A percentile compares a stretch with the other conserved stretches of the same genome.
These are phyloP conservation scores for Leptographium radiaticola DNA, from an alignment of 2,329 filamentous ascomycete species.

Conservation along the genomic window DNA sequence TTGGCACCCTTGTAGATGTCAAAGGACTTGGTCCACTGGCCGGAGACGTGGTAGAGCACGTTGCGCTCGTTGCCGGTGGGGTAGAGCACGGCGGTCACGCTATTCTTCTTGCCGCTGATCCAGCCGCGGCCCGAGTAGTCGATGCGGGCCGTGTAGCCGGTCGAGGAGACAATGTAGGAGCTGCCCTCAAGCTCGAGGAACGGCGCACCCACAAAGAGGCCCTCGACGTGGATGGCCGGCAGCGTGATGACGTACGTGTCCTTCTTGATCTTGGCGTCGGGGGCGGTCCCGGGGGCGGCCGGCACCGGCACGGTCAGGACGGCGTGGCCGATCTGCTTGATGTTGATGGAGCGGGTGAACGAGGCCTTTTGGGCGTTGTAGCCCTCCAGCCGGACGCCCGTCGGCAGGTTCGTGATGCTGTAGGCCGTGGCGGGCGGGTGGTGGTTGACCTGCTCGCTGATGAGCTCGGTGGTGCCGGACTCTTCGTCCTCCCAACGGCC, in stretches of 20 bases:
- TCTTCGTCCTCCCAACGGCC: constrained; percentile 77
- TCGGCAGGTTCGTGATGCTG: constrained; percentile 73
- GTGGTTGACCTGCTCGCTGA: constrained; percentile 91
- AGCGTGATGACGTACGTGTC: constrained; percentile 86
- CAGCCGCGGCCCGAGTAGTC: constrained; percentile 91
- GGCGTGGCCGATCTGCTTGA: constrained; percentile 90
- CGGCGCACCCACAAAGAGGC: constrained; percentile 71
- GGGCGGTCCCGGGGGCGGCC: constrained; percentile 17
- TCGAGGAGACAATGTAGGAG: constrained; percentile 75
- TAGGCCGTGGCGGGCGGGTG: constrained; percentile 94
- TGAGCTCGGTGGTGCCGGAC: constrained; percentile 67
- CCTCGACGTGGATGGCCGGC: constrained; percentile 84
- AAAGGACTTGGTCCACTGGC: constrained; percentile 82
- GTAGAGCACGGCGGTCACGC: constrained; percentile 64
- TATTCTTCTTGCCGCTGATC: constrained; percentile 93
- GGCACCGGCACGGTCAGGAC: constrained; percentile 56
- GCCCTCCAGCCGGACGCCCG: constrained; percentile 67
- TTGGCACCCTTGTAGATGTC: constrained; percentile 58
- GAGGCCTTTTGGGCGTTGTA: constrained; percentile 96
- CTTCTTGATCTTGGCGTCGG: constrained; percentile 36
- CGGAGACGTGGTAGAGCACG: constrained; percentile 66
- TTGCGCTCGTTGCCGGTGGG: constrained; percentile 59
- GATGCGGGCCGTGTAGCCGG: constrained; percentile 77
- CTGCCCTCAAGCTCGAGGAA: constrained; percentile 83
- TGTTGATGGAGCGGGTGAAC: constrained; percentile 84